A percentile compares a stretch with the other conserved stretches of the same genome.
Conservation (phyloP, 306 rosid species). For the Dryas octopetala region DNA sequence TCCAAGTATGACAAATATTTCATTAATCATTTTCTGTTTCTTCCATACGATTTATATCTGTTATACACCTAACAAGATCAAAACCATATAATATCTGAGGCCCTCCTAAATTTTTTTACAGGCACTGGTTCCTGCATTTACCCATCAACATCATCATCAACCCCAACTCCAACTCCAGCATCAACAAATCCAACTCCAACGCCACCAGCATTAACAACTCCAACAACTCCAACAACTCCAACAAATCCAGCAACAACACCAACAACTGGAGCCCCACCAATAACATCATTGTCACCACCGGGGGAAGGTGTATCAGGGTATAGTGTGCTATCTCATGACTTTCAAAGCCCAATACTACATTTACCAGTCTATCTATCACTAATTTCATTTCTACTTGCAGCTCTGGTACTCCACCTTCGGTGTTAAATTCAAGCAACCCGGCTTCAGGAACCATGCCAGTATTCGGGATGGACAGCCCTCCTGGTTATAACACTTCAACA, state of each 20-base stretch:
- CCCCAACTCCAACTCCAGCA: constrained; percentile 24
- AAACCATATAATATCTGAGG: neutral
- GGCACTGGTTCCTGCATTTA: constrained; percentile 71
- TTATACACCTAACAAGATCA: neutral
- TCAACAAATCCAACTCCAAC: neutral
- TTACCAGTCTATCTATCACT: neutral
- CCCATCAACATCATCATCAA: constrained; percentile 48
- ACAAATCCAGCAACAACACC: constrained; percentile 29
- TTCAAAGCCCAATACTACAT: neutral
- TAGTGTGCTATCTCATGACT: constrained; percentile 14
- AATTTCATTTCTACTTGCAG: constrained; percentile 40
- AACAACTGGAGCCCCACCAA: no score
- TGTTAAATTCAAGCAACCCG: constrained; percentile 62
- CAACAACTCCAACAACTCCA: neutral
- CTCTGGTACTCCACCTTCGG: constrained; percentile 49
- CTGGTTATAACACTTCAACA: constrained; percentile 34
- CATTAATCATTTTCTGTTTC: constrained; percentile 2
- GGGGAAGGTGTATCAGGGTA: constrained; percentile 55
- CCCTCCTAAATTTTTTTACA: constrained; percentile 27
- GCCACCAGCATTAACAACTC: neutral
- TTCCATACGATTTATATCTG: neutral
- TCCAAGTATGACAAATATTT: constrained; percentile 60
- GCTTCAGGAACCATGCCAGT: constrained; percentile 50
- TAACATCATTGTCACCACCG: constrained; percentile 39
- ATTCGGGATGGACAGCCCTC: constrained; percentile 50